Evolutionary conservation across 257 asterid genomes (phyloP).

Genomic region (Fraxinus excelsior): DNA sequence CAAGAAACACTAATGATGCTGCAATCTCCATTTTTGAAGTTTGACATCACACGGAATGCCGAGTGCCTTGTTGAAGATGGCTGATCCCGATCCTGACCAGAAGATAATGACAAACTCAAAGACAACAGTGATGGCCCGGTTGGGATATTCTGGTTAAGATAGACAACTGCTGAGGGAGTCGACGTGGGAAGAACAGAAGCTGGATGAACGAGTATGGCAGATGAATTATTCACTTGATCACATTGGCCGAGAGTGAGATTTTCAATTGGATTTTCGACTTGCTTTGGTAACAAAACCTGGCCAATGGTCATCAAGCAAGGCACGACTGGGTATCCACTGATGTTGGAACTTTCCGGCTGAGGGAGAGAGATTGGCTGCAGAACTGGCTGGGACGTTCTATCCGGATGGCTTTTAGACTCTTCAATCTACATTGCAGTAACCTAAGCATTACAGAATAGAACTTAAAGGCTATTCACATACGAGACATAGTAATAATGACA

Average conservation of each 20-base stretch:
- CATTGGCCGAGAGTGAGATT: conserved; percentile 25
- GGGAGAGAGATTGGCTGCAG: conserved; percentile 31
- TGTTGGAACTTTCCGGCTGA: conserved; percentile 28
- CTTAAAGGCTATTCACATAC: background rate
- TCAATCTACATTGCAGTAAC: conserved; percentile 56
- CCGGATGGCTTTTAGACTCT: conserved; percentile 43
- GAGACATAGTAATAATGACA: background rate
- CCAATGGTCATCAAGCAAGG: conserved; percentile 44
- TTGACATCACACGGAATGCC: conserved; percentile 30
- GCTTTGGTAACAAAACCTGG: conserved; percentile 52
- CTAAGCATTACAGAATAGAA: conserved; percentile 36
- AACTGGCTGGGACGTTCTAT: conserved; percentile 21
- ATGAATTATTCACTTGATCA: conserved; percentile 29
- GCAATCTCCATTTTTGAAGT: conserved; percentile 51
- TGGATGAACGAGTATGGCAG: conserved; percentile 37
- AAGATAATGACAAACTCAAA: conserved; percentile 63
- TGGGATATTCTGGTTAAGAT: conserved; percentile 42
- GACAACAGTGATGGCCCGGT: conserved; percentile 52
- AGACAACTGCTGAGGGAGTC: conserved; percentile 34
- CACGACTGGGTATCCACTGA: conserved; percentile 46
- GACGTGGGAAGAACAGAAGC: conserved; percentile 35
- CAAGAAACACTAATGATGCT: conserved; percentile 53
- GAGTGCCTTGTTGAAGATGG: conserved; percentile 38
- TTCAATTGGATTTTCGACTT: conserved; percentile 48
- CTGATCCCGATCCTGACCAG: conserved; percentile 39